Percentiles rank a stretch among this genome's conserved stretches.
Conservation (phyloP, 1,284 basidiomycete species). For the Erythrobasidium hasegawianum region DNA sequence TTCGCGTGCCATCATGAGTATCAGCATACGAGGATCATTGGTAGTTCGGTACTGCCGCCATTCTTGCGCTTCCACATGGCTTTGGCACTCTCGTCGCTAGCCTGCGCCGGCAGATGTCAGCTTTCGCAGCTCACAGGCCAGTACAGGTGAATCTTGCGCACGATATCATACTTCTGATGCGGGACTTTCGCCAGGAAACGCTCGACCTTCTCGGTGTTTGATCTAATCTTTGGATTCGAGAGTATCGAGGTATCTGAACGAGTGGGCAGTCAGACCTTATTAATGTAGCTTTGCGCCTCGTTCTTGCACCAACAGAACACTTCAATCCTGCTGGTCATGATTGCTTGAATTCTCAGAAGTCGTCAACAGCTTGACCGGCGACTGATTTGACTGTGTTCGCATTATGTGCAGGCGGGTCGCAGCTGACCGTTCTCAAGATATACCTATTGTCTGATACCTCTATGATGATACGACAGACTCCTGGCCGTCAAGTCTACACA, state of each 20-base stretch:
- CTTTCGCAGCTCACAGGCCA: not conserved
- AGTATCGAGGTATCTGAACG: slow-evolving; percentile 21
- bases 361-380: not conserved
- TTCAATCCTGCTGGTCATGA: slow-evolving; percentile 33
- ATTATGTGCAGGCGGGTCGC: slow-evolving; percentile 25
- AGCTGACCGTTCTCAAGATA: not conserved
- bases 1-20: not conserved
- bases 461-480: slow-evolving; percentile 29
- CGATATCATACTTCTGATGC: slow-evolving; percentile 24
- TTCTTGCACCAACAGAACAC: slow-evolving; percentile 21
- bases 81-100: slow-evolving; percentile 30
- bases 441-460: not conserved
- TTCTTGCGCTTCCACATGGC: slow-evolving; percentile 32
- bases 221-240: slow-evolving; percentile 23
- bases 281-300: not conserved
- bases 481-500: slow-evolving; percentile 44
- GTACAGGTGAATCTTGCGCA: slow-evolving; percentile 5
- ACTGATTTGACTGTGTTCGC: too few relatives aligned
- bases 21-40: slow-evolving; percentile 15
- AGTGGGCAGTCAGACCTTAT: not conserved
- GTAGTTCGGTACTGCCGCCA: slow-evolving; percentile 26
- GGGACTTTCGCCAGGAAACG: slow-evolving; percentile 29
- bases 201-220: slow-evolving; percentile 25
- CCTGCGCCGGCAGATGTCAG: not conserved
- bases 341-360: not conserved